phyloP scores from a whole-genome alignment of 148 eudicot species.

The Arbutus unedo region DNA sequence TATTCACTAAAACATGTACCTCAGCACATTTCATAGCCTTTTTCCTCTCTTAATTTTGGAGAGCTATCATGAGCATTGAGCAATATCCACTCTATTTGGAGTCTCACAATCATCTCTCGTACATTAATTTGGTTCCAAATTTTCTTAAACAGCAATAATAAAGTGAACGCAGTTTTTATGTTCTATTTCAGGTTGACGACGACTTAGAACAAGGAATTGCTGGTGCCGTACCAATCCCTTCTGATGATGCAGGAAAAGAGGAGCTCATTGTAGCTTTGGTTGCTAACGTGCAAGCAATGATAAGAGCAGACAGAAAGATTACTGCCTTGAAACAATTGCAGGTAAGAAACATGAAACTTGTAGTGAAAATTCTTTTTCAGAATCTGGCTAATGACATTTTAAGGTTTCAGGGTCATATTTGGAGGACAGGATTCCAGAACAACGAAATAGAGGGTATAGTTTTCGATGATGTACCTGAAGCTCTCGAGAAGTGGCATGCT shows the following conservation, averaged over 20 bases:
- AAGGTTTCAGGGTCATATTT: constrained; percentile 77
- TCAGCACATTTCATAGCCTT: neutral
- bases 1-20: neutral
- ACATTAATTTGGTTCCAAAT: neutral
- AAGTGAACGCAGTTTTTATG: neutral
- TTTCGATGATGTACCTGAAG: constrained; percentile 86
- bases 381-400: constrained; percentile 14
- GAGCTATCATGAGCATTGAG: neutral
- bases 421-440: constrained; percentile 83
- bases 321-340: constrained; percentile 89
- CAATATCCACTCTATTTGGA: neutral
- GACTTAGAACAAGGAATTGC: constrained; percentile 63
- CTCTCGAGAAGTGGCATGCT: constrained; percentile 86
- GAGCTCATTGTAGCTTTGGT: constrained; percentile 80
- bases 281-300: constrained; percentile 87
- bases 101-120: neutral
- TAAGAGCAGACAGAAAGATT: constrained; percentile 92
- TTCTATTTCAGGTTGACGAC: constrained; percentile 55
- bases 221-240: constrained; percentile 75
- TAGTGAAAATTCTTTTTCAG: neutral
- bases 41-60: neutral
- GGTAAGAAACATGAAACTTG: constrained; percentile 35
- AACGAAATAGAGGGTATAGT: constrained; percentile 68
- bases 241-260: constrained; percentile 56
- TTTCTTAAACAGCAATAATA: neutral